A percentile compares a stretch with the other conserved stretches of the same genome.
These are phyloP conservation scores for Scytalidium sp. DNA, from an alignment of 2,329 filamentous ascomycete genomes.

Conservation along the genomic window DNA sequence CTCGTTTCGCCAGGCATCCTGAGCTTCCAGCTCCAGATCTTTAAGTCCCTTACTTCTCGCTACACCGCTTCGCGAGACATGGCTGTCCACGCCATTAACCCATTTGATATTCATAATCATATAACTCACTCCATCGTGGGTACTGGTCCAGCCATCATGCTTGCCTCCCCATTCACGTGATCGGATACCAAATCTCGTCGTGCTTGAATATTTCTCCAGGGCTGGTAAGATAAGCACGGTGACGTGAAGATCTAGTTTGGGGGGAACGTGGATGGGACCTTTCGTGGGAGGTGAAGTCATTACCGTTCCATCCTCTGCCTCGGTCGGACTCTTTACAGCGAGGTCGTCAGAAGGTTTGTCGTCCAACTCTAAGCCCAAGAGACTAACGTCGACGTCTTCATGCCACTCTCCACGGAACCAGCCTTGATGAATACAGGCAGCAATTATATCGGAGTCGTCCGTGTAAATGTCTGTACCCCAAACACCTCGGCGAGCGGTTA, in stretches of 20 bases:
- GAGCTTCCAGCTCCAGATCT: constrained; percentile 16
- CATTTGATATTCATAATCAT: constrained; percentile 80
- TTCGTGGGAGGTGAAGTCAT: constrained; percentile 52
- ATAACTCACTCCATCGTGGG: constrained; percentile 67
- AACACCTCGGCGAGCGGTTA: constrained; percentile 74
- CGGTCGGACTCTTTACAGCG: constrained; percentile 3
- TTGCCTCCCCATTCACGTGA: constrained; percentile 74
- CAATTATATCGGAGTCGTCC: constrained; percentile 91
- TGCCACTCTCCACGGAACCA: constrained; percentile 90
- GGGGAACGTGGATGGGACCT: constrained; percentile 61
- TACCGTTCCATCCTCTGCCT: constrained; percentile 27
- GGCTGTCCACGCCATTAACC: constrained; percentile 69
- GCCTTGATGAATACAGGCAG: constrained; percentile 87
- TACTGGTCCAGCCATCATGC: constrained; percentile 31
- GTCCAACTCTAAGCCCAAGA: constrained; percentile 57
- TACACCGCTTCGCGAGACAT: constrained; percentile 39
- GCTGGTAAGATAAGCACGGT: constrained; percentile 80
- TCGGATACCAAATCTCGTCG: constrained; percentile 75
- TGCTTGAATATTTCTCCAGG: constrained; percentile 72
- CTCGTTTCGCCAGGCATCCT: constrained; percentile 10
- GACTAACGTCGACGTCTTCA: constrained; percentile 67
- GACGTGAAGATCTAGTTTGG: constrained; percentile 78
- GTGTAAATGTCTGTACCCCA: constrained; percentile 97
- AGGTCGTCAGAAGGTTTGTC: constrained; percentile 11
- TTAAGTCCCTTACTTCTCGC: constrained; percentile 28